phyloP scores from a whole-genome alignment of 306 rosid species.

The Sophora flavescens region DNA sequence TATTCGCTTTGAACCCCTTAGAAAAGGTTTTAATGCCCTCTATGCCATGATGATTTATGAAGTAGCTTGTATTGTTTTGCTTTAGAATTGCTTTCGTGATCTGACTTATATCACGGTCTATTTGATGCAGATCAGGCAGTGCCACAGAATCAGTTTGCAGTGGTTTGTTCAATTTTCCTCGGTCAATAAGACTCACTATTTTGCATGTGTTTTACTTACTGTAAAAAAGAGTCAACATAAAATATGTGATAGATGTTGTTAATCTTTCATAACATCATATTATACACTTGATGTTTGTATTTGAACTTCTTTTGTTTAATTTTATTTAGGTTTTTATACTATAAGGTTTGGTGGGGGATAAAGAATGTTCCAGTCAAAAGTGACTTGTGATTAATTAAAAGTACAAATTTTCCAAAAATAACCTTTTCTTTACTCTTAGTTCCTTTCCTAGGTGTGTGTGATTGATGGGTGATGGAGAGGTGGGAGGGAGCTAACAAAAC shows the following conservation, averaged over 20 bases:
- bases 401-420: not conserved
- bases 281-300: conserved; percentile 24
- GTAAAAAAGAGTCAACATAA: conserved; percentile 16
- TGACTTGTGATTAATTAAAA: conserved; percentile 13
- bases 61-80: conserved; percentile 26
- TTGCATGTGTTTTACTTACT: conserved; percentile 33
- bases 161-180: conserved; percentile 59
- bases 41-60: conserved; percentile 15
- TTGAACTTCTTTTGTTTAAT: conserved; percentile 16
- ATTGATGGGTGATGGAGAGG: conserved; percentile 1
- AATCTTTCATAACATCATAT: not conserved
- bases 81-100: conserved; percentile 37
- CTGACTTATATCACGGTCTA: conserved; percentile 53
- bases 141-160: conserved; percentile 53
- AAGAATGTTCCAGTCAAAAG: conserved; percentile 24
- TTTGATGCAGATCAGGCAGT: conserved; percentile 62
- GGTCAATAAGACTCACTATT: conserved; percentile 20
- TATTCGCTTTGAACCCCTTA: conserved; percentile 79
- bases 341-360: conserved; percentile 39
- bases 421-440: conserved; percentile 29
- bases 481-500: conserved; percentile 28
- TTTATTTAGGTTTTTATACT: conserved; percentile 26
- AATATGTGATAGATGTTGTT: conserved; percentile 36
- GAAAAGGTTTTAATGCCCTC: conserved; percentile 61
- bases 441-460: conserved; percentile 26